A percentile compares a stretch with the other conserved stretches of the same genome.
phyloP scores from a whole-genome alignment of 1,139 yeast species.

The Trichomonascaceae sp. region DNA sequence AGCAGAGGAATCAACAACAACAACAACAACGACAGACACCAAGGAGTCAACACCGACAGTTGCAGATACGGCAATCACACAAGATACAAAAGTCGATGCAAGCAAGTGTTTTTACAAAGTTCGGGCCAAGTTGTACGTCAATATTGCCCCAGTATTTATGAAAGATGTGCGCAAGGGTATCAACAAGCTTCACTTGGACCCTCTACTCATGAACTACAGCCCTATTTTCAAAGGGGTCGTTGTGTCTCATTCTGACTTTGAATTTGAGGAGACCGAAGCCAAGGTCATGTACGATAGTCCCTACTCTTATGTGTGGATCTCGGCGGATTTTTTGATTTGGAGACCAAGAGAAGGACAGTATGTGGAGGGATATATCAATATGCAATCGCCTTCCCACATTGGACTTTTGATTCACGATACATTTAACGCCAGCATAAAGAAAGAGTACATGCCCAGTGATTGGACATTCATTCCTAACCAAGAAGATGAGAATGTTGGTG shows the following conservation, averaged over 20 bases:
- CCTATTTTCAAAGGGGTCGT: conserved; percentile 69
- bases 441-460: conserved; percentile 62
- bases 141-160: conserved; percentile 72
- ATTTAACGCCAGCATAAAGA: conserved; percentile 85
- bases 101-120: conserved; percentile 52
- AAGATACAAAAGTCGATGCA: no score
- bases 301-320: conserved; percentile 75
- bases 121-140: conserved; percentile 57
- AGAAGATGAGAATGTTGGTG: conserved; percentile 35
- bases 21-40: no score
- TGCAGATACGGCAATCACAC: no score
- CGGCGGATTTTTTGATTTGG: conserved; percentile 82
- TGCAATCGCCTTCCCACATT: conserved; percentile 92
- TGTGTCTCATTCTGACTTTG: conserved; percentile 58
- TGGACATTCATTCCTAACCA: conserved; percentile 81
- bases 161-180: conserved; percentile 64
- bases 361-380: conserved; percentile 74
- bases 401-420: conserved; percentile 86
- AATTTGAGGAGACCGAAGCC: conserved; percentile 36
- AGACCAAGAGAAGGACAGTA: conserved; percentile 74
- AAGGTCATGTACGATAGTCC: conserved; percentile 73
- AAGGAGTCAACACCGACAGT: no score
- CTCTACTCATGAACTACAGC: conserved; percentile 73
- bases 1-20: no score
- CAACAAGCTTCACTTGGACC: conserved; percentile 78